phyloP scores from a whole-genome alignment of 2,329 filamentous ascomycete species.

The Fusarium multiceps region DNA sequence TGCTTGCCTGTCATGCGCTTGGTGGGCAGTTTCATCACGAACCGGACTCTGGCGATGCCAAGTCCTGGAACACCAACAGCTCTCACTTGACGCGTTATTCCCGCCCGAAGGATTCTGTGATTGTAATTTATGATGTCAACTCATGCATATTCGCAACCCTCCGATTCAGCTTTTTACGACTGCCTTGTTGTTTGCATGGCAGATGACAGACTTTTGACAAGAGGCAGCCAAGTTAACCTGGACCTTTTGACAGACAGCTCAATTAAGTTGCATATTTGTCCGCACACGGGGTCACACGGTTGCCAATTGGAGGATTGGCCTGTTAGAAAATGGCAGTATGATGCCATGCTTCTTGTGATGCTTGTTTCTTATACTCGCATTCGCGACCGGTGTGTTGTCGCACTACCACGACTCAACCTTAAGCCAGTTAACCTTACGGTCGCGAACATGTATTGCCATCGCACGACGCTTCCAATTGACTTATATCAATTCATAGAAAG shows the following conservation, averaged over 20 bases:
- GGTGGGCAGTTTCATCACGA: neutral
- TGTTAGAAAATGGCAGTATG: accelerated
- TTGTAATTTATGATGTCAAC: neutral
- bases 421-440: neutral
- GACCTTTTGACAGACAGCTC: neutral
- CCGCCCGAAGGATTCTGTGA: neutral
- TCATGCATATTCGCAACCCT: neutral
- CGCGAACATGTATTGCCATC: neutral
- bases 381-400: neutral
- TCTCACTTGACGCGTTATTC: neutral
- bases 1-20: neutral
- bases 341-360: too few relatives aligned
- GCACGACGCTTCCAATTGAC: neutral
- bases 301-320: neutral
- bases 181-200: neutral
- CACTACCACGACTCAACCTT: neutral
- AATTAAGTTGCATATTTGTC: neutral
- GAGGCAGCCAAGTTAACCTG: neutral
- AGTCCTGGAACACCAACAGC: neutral
- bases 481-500: accelerated
- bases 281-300: neutral
- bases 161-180: neutral
- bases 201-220: neutral
- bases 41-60: neutral
- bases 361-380: neutral